These are phyloP conservation scores for Lagenaria siceraria DNA, from an alignment of 306 rosid species.

Conservation along the genomic window DNA sequence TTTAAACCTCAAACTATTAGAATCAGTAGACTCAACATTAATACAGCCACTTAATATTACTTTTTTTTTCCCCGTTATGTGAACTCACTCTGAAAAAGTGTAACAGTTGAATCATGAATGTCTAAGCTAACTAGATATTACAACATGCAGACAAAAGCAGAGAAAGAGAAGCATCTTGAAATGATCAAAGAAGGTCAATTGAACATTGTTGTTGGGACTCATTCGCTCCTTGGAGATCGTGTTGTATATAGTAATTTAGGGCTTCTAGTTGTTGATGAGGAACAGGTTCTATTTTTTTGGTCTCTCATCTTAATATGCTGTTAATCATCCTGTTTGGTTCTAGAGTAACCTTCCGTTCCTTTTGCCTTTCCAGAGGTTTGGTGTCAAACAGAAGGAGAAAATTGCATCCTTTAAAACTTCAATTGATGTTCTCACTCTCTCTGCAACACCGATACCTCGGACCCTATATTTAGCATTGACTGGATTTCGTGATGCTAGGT, in stretches of 20 bases:
- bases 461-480: slow-evolving; percentile 94
- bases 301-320: slow-evolving; percentile 3
- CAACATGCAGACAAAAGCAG: slow-evolving; percentile 64
- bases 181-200: slow-evolving; percentile 70
- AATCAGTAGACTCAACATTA: background rate
- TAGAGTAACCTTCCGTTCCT: slow-evolving; percentile 1
- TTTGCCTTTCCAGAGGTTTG: slow-evolving; percentile 55
- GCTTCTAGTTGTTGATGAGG: slow-evolving; percentile 91
- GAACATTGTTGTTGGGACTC: slow-evolving; percentile 85
- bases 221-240: slow-evolving; percentile 88
- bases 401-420: slow-evolving; percentile 93
- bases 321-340: slow-evolving; percentile 7
- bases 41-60: background rate
- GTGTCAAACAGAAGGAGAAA: slow-evolving; percentile 94
- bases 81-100: slow-evolving; percentile 10
- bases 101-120: slow-evolving; percentile 8
- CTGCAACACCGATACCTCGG: slow-evolving; percentile 94
- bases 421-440: slow-evolving; percentile 82
- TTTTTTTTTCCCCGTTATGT: background rate
- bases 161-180: slow-evolving; percentile 57
- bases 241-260: slow-evolving; percentile 83
- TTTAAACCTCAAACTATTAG: background rate
- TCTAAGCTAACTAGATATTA: slow-evolving; percentile 24
- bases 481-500: slow-evolving; percentile 98
- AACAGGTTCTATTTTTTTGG: slow-evolving; percentile 50